Evolutionary conservation across 2,329 filamentous ascomycete genomes (phyloP).

Genomic region (Apiospora pterosperma): DNA sequence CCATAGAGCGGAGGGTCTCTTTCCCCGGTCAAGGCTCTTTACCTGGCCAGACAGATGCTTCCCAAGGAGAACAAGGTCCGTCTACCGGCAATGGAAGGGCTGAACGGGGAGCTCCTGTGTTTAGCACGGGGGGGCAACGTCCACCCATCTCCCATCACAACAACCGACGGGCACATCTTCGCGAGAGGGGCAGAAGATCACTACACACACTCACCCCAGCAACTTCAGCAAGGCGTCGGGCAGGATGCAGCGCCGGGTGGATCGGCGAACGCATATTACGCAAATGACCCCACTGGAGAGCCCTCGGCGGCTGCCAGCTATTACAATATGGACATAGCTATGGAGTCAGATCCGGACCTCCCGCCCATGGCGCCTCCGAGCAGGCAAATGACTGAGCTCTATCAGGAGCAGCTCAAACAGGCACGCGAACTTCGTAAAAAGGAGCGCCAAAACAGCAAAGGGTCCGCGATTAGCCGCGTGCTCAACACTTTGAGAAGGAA

Average conservation of each 20-base stretch:
- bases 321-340: conserved; percentile 29
- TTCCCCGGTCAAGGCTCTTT: not conserved
- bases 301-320: conserved; percentile 28
- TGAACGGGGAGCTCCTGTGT: conserved; percentile 12
- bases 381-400: conserved; percentile 27
- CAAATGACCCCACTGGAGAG: conserved; percentile 6
- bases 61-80: conserved; percentile 2
- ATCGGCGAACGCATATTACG: conserved; percentile 16
- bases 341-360: conserved; percentile 26
- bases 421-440: conserved; percentile 21
- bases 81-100: conserved; percentile 16
- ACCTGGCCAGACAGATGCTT: not conserved
- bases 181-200: conserved; percentile 15
- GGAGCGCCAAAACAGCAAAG: conserved; percentile 17
- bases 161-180: conserved; percentile 15
- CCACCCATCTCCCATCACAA: conserved; percentile 15
- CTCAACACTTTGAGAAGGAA: conserved; percentile 25
- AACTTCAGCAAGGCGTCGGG: conserved; percentile 17
- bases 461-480: conserved; percentile 24
- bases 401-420: conserved; percentile 25
- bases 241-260: conserved; percentile 18
- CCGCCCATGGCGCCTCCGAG: conserved; percentile 19
- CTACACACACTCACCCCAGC: conserved; percentile 14
- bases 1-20: conserved; percentile 2
- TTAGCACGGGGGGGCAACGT: conserved; percentile 11